A percentile compares a stretch with the other conserved stretches of the same genome.
Evolutionary conservation across 1,284 basidiomycete species (phyloP).

Genomic region (Ganoderma lingzhi): DNA sequence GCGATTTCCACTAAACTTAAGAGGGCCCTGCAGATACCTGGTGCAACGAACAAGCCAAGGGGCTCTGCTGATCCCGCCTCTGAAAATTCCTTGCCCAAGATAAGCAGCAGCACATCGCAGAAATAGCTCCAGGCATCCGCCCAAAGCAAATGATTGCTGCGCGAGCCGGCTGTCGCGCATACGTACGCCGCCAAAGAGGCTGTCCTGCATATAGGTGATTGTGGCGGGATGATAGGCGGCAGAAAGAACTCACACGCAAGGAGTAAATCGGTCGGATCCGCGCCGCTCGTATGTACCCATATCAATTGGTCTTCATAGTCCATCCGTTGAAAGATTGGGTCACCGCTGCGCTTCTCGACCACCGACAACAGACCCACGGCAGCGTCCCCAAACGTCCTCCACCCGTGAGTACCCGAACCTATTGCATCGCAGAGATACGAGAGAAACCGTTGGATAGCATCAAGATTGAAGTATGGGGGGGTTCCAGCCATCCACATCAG

Average conservation of each 20-base stretch:
- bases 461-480: constrained; percentile 31
- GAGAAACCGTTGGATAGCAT: constrained; percentile 41
- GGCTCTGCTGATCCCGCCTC: constrained; percentile 51
- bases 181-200: constrained; percentile 62
- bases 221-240: background rate
- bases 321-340: constrained; percentile 3
- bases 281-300: constrained; percentile 43
- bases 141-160: constrained; percentile 46
- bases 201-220: constrained; percentile 37
- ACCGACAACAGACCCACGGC: constrained; percentile 43
- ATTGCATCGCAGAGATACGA: constrained; percentile 12
- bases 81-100: constrained; percentile 50
- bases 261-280: constrained; percentile 41
- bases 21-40: constrained; percentile 59
- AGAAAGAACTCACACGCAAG: constrained; percentile 43
- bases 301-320: constrained; percentile 36
- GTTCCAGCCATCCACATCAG: constrained; percentile 44
- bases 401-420: constrained; percentile 6
- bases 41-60: constrained; percentile 56
- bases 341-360: constrained; percentile 24
- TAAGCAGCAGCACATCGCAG: constrained; percentile 55
- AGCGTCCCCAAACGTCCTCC: constrained; percentile 38
- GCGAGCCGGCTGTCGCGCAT: constrained; percentile 34
- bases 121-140: constrained; percentile 66
- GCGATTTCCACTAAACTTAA: constrained; percentile 44